Evolutionary conservation across 2,329 filamentous ascomycete species (phyloP), one percentile per base, ranked within the genome.

Genomic region (Colletotrichum higginsianum): DNA sequence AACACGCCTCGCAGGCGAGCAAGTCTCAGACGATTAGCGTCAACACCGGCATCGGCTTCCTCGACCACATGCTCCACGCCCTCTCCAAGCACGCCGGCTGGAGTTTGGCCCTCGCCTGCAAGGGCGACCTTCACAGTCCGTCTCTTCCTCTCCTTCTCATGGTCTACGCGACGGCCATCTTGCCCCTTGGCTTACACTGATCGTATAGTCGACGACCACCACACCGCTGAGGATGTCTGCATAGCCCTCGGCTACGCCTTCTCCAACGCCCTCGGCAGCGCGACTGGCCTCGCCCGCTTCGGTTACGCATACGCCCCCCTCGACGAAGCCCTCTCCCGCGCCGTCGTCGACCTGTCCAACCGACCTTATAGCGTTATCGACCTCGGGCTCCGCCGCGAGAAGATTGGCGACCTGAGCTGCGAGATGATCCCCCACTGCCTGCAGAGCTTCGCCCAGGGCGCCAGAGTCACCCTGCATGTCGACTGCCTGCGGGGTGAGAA

Each of bases 11-110:
- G 1, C 96, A 99, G 83, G 86, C 91, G 75, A 96, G 93, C 76
- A 91, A 92, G 76, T 93, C 92, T 52, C 96, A 98, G 83, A 91
- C 90, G 72, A 98, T 98, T 80, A 90, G 90, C 79, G 88, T 98
- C 75, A 92, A 94, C 87, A 98, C 96, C 0, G 96, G 96, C 75
- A 97, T 99, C 82, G 96, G 96, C 71, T 99, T 99, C 84, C 88
- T 99, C 67, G 96, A 99, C 85, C 96, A 99, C 86, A 98, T 99
- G 96, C 89, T 98, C 61, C 96, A 99, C 83, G 96, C 96, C 7
- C 88, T 98, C 66, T 94, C 96, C 61, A 98, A 99, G 84, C 96
- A 99, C 84, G 91, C 93, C 7, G 96, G 96, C 74, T 98, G 96
- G 96, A 96, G 93, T 85, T 84, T 99, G 77, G 91, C 91, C 42